Base-by-base conservation (phyloP, 768 basidiomycete species). In the Nidularia sp. region DNA sequence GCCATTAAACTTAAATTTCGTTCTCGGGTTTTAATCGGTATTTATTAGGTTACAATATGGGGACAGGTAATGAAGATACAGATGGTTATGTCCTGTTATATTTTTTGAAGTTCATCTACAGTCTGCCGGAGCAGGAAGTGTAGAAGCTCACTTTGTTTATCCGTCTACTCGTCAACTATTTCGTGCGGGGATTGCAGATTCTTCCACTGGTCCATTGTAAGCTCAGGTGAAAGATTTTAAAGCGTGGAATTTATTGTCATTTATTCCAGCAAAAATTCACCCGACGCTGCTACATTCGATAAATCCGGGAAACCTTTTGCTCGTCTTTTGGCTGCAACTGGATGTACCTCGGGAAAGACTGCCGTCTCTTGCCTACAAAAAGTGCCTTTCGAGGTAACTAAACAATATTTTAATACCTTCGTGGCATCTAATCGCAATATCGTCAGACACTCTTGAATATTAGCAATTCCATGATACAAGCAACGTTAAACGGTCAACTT, bases 41-140 rank as follows among this genome's bases (percentile, higher is more conserved):
- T 12, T 10, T 15, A n/a, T 4, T 39, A 80, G 78, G 76, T 79
- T 2, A 80, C 80, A 10, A 79, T 79, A 13, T 82, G 79, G 79
- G 80, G 79, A 1, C 77, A 79, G 65, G 78, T 77, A 53, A 32
- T 18, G 18, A 18, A 18, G 18, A 18, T 18, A 18, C 18, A 18
- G 18, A 18, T 18, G 18, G 18, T 18, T 18, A 18, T 18, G 18
- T 18, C 18, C 18, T 18, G 18, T 18, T 18, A 18, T 18, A 18
- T 18, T 18, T 18, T 18, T 18, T 18, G 18, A 18, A 18, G 18
- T 18, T 18, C 18, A 18, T 18, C 18, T 18, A 18, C 53, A 80
- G 75, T 81, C 78, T 15, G 78, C 79, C 6, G 78, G 79, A 41
- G 79, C 72, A 4, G 79, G 79, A 34, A 74, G 76, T 49, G 77